Evolutionary conservation across 805 yeast species (phyloP).

Genomic region (Yarrowia sp.): DNA sequence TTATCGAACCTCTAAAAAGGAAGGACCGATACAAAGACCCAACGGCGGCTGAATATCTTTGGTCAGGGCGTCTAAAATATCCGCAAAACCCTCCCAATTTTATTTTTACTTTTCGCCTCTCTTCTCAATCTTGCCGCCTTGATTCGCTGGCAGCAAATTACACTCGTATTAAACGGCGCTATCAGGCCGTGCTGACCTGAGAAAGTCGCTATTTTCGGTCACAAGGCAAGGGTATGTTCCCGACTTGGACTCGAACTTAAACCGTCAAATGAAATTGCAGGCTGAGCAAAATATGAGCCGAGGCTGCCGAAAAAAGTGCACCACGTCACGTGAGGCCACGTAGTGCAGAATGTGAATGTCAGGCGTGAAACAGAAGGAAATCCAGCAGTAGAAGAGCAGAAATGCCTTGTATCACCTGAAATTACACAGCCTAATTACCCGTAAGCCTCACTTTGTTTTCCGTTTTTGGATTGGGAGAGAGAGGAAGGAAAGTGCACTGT

Average conservation of each 20-base stretch:
- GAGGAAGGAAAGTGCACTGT: neutral
- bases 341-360: too few relatives aligned
- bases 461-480: neutral
- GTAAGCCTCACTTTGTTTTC: neutral
- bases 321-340: neutral
- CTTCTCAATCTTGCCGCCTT: neutral
- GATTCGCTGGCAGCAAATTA: constrained; percentile 5
- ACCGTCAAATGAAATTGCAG: neutral
- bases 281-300: constrained; percentile 3
- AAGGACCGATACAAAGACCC: neutral
- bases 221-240: neutral
- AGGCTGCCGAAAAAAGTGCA: neutral
- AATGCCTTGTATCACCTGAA: neutral
- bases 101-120: too few relatives aligned
- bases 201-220: neutral
- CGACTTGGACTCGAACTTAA: neutral
- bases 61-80: neutral
- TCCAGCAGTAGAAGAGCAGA: too few relatives aligned
- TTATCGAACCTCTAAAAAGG: neutral
- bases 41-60: neutral
- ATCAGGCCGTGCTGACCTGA: neutral
- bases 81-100: neutral
- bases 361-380: neutral
- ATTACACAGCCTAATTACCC: neutral
- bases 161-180: constrained; percentile 14